These are phyloP conservation scores for Arthrobotrys conoides DNA, from an alignment of 2,329 filamentous ascomycete species.

Conservation along the genomic window DNA sequence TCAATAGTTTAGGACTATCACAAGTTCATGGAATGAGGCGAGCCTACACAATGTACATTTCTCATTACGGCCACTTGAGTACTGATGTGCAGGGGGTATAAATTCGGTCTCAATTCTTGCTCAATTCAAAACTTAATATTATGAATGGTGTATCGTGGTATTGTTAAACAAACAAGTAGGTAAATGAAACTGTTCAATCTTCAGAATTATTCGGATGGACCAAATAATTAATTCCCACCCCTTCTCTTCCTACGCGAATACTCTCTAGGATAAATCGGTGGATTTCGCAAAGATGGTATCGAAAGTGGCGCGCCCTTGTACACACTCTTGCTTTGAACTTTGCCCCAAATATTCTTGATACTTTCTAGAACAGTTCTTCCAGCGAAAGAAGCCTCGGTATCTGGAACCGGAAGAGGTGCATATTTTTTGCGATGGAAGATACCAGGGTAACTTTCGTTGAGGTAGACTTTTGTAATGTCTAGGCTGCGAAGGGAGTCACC, in stretches of 20 bases:
- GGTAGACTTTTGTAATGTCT: conserved; percentile 68
- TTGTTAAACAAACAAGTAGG: conserved; percentile 6
- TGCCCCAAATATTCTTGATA: conserved; percentile 64
- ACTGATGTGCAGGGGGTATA: too few relatives aligned
- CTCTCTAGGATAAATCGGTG: conserved; percentile 46
- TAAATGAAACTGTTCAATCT: not conserved
- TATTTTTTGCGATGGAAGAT: conserved; percentile 67
- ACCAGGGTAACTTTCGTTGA: conserved; percentile 73
- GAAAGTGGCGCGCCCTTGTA: conserved; percentile 50
- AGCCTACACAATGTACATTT: too few relatives aligned
- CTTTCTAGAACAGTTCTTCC: conserved; percentile 65
- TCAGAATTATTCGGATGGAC: too few relatives aligned
- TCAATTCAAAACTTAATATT: not conserved
- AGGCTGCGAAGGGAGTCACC: conserved; percentile 70
- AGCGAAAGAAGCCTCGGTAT: conserved; percentile 63
- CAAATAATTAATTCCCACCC: not conserved
- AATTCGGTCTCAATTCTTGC: too few relatives aligned
- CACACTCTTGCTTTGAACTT: conserved; percentile 54
- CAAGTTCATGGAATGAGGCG: too few relatives aligned
- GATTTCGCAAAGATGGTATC: conserved; percentile 41
- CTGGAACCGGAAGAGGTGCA: conserved; percentile 66
- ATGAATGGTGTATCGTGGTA: conserved; percentile 1
- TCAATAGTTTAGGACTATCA: too few relatives aligned
- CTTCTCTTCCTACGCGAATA: not conserved
- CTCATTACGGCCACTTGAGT: too few relatives aligned